These are phyloP conservation scores for Penicillium macrosclerotiorum DNA, from an alignment of 495 filamentous ascomycete species.

Conservation along the genomic window DNA sequence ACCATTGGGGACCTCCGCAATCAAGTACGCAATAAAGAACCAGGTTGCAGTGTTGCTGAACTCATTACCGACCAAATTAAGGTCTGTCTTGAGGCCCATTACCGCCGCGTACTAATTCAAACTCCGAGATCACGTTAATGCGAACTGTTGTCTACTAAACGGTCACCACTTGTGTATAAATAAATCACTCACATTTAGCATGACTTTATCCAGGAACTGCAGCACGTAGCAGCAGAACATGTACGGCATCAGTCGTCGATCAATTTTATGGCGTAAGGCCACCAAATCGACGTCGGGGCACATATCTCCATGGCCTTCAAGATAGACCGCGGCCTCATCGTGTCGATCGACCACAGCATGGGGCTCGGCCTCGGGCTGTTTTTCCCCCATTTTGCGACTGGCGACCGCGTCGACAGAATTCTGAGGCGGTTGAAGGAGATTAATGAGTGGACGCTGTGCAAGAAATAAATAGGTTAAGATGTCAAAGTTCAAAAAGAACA, in stretches of 20 bases:
- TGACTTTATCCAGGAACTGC: constrained; percentile 67
- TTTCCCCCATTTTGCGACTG: constrained; percentile 19
- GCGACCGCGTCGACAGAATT: background rate
- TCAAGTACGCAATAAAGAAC: constrained; percentile 54
- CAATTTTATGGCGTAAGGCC: constrained; percentile 40
- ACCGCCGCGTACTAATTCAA: constrained; percentile 57
- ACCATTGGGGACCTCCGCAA: constrained; percentile 57
- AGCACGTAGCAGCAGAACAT: constrained; percentile 62
- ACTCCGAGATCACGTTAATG: constrained; percentile 7
- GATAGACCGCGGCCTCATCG: constrained; percentile 38
- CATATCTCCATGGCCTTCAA: constrained; percentile 21
- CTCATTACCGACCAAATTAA: constrained; percentile 49
- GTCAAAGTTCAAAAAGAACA: no score
- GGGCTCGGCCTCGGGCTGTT: constrained; percentile 6
- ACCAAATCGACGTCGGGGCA: constrained; percentile 13
- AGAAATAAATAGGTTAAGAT: no score
- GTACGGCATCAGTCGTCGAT: constrained; percentile 50
- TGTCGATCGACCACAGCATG: constrained; percentile 9
- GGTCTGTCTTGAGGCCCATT: constrained; percentile 51
- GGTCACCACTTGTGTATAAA: background rate
- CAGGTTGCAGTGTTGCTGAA: constrained; percentile 53
- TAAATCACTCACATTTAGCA: constrained; percentile 49
- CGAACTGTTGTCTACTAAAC: background rate
- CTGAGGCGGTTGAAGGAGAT: background rate
- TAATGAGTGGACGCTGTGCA: background rate